Percentiles rank a stretch among this genome's conserved stretches.
Evolutionary conservation across 2,329 filamentous ascomycete species (phyloP).

Genomic region (Immersiporthe knoxdaviesiana): DNA sequence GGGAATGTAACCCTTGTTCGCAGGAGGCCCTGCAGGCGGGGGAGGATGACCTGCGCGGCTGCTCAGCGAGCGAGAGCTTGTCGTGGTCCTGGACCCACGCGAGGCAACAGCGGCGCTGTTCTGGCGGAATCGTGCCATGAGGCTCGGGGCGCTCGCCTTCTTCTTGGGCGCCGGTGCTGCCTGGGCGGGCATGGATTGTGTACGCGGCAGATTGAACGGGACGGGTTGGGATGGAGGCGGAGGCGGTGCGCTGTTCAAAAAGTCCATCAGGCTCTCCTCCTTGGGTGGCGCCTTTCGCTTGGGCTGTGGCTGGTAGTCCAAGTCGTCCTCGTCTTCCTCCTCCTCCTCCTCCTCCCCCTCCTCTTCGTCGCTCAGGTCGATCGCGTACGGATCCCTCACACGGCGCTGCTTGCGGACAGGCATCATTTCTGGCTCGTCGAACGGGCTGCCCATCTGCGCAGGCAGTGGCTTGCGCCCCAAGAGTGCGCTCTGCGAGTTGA

Average conservation of each 20-base stretch:
- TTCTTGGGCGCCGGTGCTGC: slow-evolving; percentile 51
- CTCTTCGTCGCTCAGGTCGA: slow-evolving; percentile 77
- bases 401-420: slow-evolving; percentile 76
- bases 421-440: slow-evolving; percentile 57
- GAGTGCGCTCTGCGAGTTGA: slow-evolving; percentile 77
- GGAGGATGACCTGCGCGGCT: slow-evolving; percentile 36
- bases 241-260: slow-evolving; percentile 70
- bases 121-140: slow-evolving; percentile 62
- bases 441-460: slow-evolving; percentile 36
- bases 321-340: slow-evolving; percentile 47
- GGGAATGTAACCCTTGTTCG: slow-evolving; percentile 51
- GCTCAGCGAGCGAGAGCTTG: slow-evolving; percentile 42
- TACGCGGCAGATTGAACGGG: slow-evolving; percentile 41
- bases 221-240: slow-evolving; percentile 53
- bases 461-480: slow-evolving; percentile 44
- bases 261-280: slow-evolving; percentile 75
- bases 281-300: slow-evolving; percentile 50
- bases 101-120: slow-evolving; percentile 37
- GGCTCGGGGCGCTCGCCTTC: slow-evolving; percentile 64
- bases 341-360: slow-evolving; percentile 57
- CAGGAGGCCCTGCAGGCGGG: slow-evolving; percentile 7
- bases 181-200: slow-evolving; percentile 40
- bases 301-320: slow-evolving; percentile 46
- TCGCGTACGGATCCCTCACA: slow-evolving; percentile 89
- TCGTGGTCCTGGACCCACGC: slow-evolving; percentile 35